Evolutionary conservation across 805 yeast genomes (phyloP).

Genomic region (Hanseniaspora thailandica): DNA sequence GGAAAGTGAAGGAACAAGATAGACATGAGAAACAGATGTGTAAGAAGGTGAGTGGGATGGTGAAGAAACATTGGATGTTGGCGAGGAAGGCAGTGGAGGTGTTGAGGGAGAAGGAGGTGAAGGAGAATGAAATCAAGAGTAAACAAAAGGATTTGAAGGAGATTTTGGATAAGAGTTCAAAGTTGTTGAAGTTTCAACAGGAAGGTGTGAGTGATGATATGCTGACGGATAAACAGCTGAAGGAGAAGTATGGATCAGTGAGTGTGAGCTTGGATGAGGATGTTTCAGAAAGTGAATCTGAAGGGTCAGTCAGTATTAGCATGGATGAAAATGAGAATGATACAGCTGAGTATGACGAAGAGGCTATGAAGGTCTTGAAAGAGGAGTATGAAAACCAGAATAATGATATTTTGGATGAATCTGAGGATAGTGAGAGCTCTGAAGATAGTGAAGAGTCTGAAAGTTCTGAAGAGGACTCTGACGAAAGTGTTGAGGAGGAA

Average conservation of each 20-base stretch:
- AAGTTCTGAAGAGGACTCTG: background rate
- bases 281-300: background rate
- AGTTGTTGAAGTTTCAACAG: conserved; percentile 68
- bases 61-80: conserved; percentile 77
- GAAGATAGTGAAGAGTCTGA: conserved; percentile 4
- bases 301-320: background rate
- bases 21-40: conserved; percentile 58
- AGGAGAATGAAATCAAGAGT: conserved; percentile 62
- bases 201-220: conserved; percentile 5
- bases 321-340: conserved; percentile 14
- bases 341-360: conserved; percentile 17
- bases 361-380: conserved; percentile 13
- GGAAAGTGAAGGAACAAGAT: conserved; percentile 64
- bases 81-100: conserved; percentile 74
- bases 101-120: conserved; percentile 64
- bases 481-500: conserved; percentile 1
- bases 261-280: conserved; percentile 16
- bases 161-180: conserved; percentile 84
- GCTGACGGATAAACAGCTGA: conserved; percentile 35
- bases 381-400: conserved; percentile 1
- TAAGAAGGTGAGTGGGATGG: conserved; percentile 70
- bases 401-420: conserved; percentile 7
- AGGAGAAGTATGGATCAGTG: conserved; percentile 31
- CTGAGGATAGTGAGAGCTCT: background rate
- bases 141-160: conserved; percentile 81